Evolutionary conservation across 805 yeast species (phyloP).

Genomic region (Zygoascus flipseniorum): DNA sequence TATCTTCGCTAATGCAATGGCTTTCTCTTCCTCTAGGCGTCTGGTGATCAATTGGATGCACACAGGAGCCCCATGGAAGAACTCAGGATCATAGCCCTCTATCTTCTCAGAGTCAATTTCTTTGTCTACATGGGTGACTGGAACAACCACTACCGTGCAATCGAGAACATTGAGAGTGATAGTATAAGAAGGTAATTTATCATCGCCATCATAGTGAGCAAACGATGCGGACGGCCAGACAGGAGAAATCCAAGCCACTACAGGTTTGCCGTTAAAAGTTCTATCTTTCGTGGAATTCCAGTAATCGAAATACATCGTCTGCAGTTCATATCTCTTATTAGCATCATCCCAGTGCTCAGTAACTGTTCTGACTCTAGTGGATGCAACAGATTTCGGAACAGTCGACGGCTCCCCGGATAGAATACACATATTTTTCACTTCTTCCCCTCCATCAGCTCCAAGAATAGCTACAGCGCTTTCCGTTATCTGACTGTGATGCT

Average conservation of each 20-base stretch:
- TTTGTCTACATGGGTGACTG: slow-evolving; percentile 27
- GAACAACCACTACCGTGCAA: slow-evolving; percentile 13
- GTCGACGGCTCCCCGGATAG: slow-evolving; percentile 66
- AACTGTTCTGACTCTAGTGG: neutral
- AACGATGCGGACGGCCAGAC: slow-evolving; percentile 10
- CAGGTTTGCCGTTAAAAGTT: slow-evolving; percentile 3
- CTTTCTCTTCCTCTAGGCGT: slow-evolving; percentile 53
- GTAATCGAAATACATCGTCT: slow-evolving; percentile 32
- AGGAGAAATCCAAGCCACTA: slow-evolving; percentile 9
- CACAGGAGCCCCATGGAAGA: slow-evolving; percentile 46
- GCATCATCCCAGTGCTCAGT: neutral
- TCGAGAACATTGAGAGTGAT: slow-evolving; percentile 15
- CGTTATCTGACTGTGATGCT: slow-evolving; percentile 16
- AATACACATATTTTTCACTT: slow-evolving; percentile 42
- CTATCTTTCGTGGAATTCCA: slow-evolving; percentile 32
- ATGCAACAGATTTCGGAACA: slow-evolving; percentile 7
- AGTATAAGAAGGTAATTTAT: slow-evolving; percentile 50
- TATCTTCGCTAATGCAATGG: slow-evolving; percentile 28
- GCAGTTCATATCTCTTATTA: slow-evolving; percentile 17
- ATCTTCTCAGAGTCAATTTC: slow-evolving; percentile 30
- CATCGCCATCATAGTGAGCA: slow-evolving; percentile 2
- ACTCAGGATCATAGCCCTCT: slow-evolving; percentile 37
- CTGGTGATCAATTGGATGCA: slow-evolving; percentile 47
- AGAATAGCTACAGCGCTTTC: slow-evolving; percentile 22
- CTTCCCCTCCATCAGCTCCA: slow-evolving; percentile 56